Conservation (phyloP, 176 grass and related monocot genomes). For the Carex kokanica region DNA sequence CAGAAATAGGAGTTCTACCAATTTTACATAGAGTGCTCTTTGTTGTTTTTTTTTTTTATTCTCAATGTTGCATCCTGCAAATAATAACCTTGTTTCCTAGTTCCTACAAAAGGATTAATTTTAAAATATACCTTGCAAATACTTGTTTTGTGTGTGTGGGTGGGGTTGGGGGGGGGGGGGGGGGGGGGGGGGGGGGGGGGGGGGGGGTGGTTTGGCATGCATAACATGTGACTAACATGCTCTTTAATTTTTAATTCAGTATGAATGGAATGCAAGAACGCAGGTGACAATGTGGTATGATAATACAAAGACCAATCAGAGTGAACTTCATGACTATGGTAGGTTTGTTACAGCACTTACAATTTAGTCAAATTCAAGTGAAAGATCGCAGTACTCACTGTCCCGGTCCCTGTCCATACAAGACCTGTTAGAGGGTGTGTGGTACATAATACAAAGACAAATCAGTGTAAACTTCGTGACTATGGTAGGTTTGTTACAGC, state of each 20-base stretch:
- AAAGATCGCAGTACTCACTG: not conserved
- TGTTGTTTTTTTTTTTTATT: not conserved
- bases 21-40: not conserved
- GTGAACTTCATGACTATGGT: constrained; percentile 94
- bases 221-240: not conserved
- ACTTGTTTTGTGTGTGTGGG: too few species aligned
- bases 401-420: not conserved
- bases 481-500: constrained; percentile 52
- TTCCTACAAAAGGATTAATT: not conserved
- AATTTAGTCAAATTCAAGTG: constrained; percentile 5
- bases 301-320: constrained; percentile 73
- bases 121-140: not conserved
- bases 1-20: not conserved
- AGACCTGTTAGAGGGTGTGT: not conserved
- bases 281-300: constrained; percentile 99
- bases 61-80: not conserved
- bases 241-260: constrained; percentile 39
- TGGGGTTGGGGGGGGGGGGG: too few species aligned
- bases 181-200: too few species aligned
- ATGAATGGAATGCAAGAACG: constrained; percentile 94
- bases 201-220: not conserved
- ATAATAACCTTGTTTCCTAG: not conserved
- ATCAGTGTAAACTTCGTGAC: constrained; percentile 84
- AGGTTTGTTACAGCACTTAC: constrained; percentile 11
- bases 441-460: too few species aligned